phyloP scores from a whole-genome alignment of 2,329 filamentous ascomycete species.

The Fusarium udum region DNA sequence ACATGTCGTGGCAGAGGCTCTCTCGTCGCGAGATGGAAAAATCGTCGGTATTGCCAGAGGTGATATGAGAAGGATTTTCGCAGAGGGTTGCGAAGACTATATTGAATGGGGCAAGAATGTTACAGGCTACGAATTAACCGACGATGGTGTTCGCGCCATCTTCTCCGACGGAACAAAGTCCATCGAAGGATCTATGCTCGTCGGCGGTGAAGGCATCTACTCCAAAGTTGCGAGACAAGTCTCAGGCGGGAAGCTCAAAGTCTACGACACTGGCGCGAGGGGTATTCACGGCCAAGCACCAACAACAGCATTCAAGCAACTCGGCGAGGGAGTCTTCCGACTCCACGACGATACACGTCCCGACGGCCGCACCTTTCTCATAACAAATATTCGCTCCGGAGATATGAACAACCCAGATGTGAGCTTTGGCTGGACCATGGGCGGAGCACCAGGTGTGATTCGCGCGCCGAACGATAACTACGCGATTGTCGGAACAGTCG shows the following conservation, averaged over 20 bases:
- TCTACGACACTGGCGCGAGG: slow-evolving; percentile 70
- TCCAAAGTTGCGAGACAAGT: slow-evolving; percentile 69
- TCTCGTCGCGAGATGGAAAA: slow-evolving; percentile 65
- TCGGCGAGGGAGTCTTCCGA: slow-evolving; percentile 71
- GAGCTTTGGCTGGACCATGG: slow-evolving; percentile 72
- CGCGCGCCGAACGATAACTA: slow-evolving; percentile 68
- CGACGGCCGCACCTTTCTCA: slow-evolving; percentile 61
- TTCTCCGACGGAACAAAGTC: slow-evolving; percentile 70
- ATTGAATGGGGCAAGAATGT: slow-evolving; percentile 67
- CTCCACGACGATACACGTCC: slow-evolving; percentile 59
- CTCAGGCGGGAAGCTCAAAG: slow-evolving; percentile 65
- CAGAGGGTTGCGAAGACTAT: slow-evolving; percentile 63
- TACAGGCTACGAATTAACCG: slow-evolving; percentile 66
- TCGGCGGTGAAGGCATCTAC: slow-evolving; percentile 71
- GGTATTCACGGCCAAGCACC: slow-evolving; percentile 74
- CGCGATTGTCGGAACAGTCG: slow-evolving; percentile 63
- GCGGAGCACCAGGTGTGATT: slow-evolving; percentile 65
- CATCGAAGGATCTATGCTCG: slow-evolving; percentile 65
- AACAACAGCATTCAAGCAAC: slow-evolving; percentile 65
- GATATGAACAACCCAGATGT: slow-evolving; percentile 67
- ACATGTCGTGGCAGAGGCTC: slow-evolving; percentile 42
- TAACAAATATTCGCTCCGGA: slow-evolving; percentile 70
- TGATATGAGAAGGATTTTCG: slow-evolving; percentile 69
- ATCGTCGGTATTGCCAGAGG: slow-evolving; percentile 70
- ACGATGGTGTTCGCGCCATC: slow-evolving; percentile 62